Evolutionary conservation across 2,329 filamentous ascomycete genomes (phyloP), one percentile per base, ranked within the genome.

Genomic region (Colletotrichum tanaceti): DNA sequence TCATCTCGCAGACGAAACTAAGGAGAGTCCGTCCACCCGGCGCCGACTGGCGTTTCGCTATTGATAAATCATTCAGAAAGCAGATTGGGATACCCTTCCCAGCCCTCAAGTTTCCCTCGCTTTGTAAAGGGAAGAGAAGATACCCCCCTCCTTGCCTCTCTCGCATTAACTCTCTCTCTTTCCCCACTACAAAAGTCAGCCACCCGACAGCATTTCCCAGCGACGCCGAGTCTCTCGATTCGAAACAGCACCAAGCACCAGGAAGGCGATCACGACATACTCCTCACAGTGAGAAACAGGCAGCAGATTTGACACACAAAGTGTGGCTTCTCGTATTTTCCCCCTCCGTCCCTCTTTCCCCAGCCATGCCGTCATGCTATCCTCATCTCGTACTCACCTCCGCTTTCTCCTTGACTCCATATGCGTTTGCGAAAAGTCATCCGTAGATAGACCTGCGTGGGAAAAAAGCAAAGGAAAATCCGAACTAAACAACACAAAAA

Each of bases 341-440:
- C 55, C 39, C 10, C 38, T 44, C 60, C 50, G 49, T 28, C 39
- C 57, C 57, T 35, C 39, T 28, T 32, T 39, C 57, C 28, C 39
- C 38, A 20, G 54, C 62, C 66, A 66, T 69, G 66, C 43, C 52
- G 57, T 69, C 57, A 66, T 66, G 66, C 57, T 66, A 66, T 69
- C 43, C 50, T 61, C 61, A 35, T 68, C 65, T 43, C 55, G 44
- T 66, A 35, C 62, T 46, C 38, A 53, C 9, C 49, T 32, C 28
- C 47, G n/a, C 62, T 22, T 50, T 39, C n/a, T 63, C 57, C 35
- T 46, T 10, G 57, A 69, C 66, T 69, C 66, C 66, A 53, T 43
- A 61, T 69, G 63, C 63, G 28, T 66, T 61, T 58, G 39, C 28
- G 57, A n/a, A 53, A 16, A 57, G 39, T 54, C 66, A 66, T 69